Base-by-base conservation (phyloP, 1,139 yeast genomes). In the Diutina neorugosa region DNA sequence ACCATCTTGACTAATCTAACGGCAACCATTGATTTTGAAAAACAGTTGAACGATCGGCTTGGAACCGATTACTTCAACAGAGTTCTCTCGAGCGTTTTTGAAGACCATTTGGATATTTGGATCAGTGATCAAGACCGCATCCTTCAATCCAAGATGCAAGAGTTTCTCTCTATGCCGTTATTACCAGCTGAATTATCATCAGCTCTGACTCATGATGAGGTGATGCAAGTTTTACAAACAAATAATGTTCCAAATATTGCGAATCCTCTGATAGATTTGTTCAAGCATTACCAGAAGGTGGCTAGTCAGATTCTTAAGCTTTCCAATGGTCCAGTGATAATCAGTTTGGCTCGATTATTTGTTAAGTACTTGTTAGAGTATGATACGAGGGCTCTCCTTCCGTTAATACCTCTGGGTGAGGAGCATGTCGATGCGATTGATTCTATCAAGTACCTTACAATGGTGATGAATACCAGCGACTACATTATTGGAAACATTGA, bases 391-490 rank as follows among this genome's bases (percentile, higher is more conserved):
- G 75, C 90, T 3, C 69, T 93, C 52, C 68, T 71, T 21, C 83
- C 89, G 1, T 74, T 82, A 18, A 60, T 90, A 34, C 83, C 89
- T 9, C 61, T 68, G 9, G 57, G 61, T 16, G 63, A 52, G 60
- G 61, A 18, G 11, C 55, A 53, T 43, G 55, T 58, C 2, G 53
- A 55, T 31, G 65, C 65, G 0, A 58, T 73, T 11, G 94, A 86
- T 58, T 83, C 87, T 1, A 70, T 87, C 25, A 77, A 77, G 53
- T 80, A 86, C 55, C 75, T 87, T 1, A 84, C 95, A 27, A 71
- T 88, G 65, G 77, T 90, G 11, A 68, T 93, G 37, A 88, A 90
- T 60, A 93, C 98, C 0, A 90, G 96, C 1, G 96, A 93, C 63
- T 93, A 91, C 66, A 11, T 48, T 4, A n/a, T 46, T 8, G 50